Base-by-base conservation (phyloP, 139 green algal genomes). In the Picochlorum sp. region DNA sequence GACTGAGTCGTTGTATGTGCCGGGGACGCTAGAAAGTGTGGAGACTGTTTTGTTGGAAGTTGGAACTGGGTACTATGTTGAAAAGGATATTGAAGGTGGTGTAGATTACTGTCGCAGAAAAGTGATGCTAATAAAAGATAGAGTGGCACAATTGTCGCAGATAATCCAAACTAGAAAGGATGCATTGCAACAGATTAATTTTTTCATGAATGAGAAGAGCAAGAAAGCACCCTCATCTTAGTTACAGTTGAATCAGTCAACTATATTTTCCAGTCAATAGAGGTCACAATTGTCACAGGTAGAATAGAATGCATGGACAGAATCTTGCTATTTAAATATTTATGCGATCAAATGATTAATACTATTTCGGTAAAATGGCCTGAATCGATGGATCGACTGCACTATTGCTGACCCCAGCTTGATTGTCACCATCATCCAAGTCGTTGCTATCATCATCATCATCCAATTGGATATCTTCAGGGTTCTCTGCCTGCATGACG, bases 61-160 rank as follows among this genome's bases (percentile, higher is more conserved):
- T 16, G 89, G 89, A 20, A 96, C 89, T 7, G 85, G 83, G 3
- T 96, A 96, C 65, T 96, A 79, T 52, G 78, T 89, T 4, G 86
- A 96, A 80, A 87, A 81, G 35, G 64, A 68, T 16, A 50, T 62
- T 4, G 78, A 79, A 2, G 67, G 78, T 2, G 85, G 71, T 5
- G 49, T 65, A 13, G 82, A 89, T 39, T 94, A 86, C 41, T 90
- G 80, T 69, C 73, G 70, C 16, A 68, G 85, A 3, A 90, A 86
- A 31, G 70, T 88, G 26, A 67, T 74, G 33, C 55, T 78, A 31
- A 47, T 92, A 41, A 65, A 70, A 18, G 74, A 86, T 9, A 83
- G 79, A 55, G 64, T 89, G 30, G 65, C 81, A 22, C 67, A 75
- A 33, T 57, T 81, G 9, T 44, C 58, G 7, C 36, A 69, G 33